phyloP scores from a whole-genome alignment of 805 yeast genomes.

The Deakozyma indianensis region DNA sequence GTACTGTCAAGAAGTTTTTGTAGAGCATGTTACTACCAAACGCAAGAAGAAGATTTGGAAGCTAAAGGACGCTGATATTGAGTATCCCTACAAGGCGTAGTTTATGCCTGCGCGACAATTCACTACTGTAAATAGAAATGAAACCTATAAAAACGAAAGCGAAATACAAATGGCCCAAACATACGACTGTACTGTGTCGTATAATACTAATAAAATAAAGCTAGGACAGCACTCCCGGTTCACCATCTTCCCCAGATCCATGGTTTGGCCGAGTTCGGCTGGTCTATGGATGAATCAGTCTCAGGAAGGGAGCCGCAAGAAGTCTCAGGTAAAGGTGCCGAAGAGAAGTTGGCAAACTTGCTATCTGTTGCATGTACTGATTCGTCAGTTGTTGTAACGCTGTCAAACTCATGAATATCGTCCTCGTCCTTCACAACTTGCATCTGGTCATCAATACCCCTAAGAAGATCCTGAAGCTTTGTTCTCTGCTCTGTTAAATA shows the following conservation, averaged over 20 bases:
- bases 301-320: no score
- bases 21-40: constrained; percentile 70
- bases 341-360: no score
- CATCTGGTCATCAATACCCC: constrained; percentile 6
- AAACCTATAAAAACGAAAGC: no score
- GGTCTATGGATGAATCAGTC: not conserved
- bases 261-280: not conserved
- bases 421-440: constrained; percentile 3
- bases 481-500: constrained; percentile 4
- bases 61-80: constrained; percentile 66
- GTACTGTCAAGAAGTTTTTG: constrained; percentile 70
- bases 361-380: no score
- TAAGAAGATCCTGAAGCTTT: constrained; percentile 4
- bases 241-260: not conserved
- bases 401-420: constrained; percentile 1
- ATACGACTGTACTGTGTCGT: not conserved
- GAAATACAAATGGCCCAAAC: no score
- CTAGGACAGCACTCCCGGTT: not conserved
- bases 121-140: no score
- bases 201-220: not conserved
- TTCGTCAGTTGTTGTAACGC: not conserved
- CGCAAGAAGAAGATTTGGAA: constrained; percentile 72
- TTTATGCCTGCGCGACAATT: no score
- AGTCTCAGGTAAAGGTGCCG: no score
- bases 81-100: constrained; percentile 82